Percentiles rank a stretch among this genome's conserved stretches.
Conservation (phyloP, 129 eudicot genomes). For the Ambrosia artemisiifolia region DNA sequence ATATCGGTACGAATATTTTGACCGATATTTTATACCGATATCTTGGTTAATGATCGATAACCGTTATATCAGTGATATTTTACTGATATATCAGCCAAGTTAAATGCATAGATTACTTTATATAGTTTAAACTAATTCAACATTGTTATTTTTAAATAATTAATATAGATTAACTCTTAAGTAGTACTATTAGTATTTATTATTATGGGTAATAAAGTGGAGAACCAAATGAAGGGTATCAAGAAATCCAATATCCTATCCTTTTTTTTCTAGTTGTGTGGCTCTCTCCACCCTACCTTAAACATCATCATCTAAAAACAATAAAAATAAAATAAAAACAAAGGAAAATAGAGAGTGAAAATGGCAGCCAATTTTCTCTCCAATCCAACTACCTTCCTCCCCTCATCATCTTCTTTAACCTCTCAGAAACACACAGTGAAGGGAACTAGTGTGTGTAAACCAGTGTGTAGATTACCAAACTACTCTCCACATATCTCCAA, state of each 20-base stretch:
- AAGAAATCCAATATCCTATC: conserved; percentile 58
- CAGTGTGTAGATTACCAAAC: conserved; percentile 33
- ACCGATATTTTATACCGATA: too few relatives aligned
- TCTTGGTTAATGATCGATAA: too few relatives aligned
- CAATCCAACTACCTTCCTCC: conserved; percentile 50
- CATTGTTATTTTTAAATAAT: neutral
- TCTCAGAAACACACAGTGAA: conserved; percentile 41
- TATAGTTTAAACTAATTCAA: neutral
- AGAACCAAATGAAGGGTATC: conserved; percentile 17
- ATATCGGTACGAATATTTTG: too few relatives aligned
- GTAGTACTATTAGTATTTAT: too few relatives aligned
- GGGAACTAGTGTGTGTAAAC: conserved; percentile 43
- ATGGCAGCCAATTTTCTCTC: conserved; percentile 73
- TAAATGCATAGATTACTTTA: too few relatives aligned
- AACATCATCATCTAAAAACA: conserved; percentile 17
- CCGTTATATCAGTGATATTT: too few relatives aligned
- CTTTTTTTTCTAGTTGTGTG: conserved; percentile 30
- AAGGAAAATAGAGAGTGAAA: conserved; percentile 15
- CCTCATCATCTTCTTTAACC: conserved; percentile 44
- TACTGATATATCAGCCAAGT: too few relatives aligned
- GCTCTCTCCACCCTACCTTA: conserved; percentile 57
- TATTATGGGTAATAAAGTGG: conserved; percentile 7
- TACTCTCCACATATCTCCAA: conserved; percentile 41
- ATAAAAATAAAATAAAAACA: conserved; percentile 18
- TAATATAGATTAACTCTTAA: neutral